phyloP scores from a whole-genome alignment of 192 early-diverging fungal species.

The Coemansia sp. region DNA sequence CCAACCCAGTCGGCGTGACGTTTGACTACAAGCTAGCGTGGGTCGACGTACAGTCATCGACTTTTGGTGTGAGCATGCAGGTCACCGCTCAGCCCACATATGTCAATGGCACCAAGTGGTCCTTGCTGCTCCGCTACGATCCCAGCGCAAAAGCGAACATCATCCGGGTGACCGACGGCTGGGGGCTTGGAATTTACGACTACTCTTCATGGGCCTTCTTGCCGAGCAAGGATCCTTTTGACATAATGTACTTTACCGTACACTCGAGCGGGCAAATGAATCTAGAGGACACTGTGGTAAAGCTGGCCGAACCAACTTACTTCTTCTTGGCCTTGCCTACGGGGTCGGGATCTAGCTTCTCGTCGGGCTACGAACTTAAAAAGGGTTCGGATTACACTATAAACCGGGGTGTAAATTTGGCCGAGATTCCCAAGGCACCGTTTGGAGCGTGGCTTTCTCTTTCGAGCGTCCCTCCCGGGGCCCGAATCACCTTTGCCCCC shows the following conservation, averaged over 20 bases:
- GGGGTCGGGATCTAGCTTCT: conserved; percentile 4
- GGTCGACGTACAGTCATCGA: conserved; percentile 34
- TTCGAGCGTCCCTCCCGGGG: conserved; percentile 8
- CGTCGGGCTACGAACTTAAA: conserved; percentile 15
- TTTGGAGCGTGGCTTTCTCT: conserved; percentile 35
- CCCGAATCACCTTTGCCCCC: conserved; percentile 6
- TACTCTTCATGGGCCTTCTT: conserved; percentile 40
- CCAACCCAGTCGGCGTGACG: conserved; percentile 33
- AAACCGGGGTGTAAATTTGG: conserved; percentile 27
- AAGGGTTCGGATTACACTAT: conserved; percentile 27
- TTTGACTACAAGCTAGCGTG: conserved; percentile 45
- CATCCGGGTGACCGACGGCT: conserved; percentile 27
- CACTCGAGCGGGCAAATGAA: conserved; percentile 40
- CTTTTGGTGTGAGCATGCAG: conserved; percentile 37
- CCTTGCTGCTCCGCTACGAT: conserved; percentile 37
- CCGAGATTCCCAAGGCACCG: conserved; percentile 33
- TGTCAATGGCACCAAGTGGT: conserved; percentile 24
- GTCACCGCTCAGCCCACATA: conserved; percentile 17
- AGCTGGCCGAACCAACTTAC: conserved; percentile 24
- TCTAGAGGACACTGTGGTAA: conserved; percentile 22
- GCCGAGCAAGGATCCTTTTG: conserved; percentile 20
- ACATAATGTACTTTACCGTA: conserved; percentile 30
- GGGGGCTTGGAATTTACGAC: conserved; percentile 41
- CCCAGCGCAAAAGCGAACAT: conserved; percentile 32
- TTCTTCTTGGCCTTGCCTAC: conserved; percentile 22